These are phyloP conservation scores for Phalaenopsis equestris DNA, from an alignment of 106 monocot species.

Conservation along the genomic window DNA sequence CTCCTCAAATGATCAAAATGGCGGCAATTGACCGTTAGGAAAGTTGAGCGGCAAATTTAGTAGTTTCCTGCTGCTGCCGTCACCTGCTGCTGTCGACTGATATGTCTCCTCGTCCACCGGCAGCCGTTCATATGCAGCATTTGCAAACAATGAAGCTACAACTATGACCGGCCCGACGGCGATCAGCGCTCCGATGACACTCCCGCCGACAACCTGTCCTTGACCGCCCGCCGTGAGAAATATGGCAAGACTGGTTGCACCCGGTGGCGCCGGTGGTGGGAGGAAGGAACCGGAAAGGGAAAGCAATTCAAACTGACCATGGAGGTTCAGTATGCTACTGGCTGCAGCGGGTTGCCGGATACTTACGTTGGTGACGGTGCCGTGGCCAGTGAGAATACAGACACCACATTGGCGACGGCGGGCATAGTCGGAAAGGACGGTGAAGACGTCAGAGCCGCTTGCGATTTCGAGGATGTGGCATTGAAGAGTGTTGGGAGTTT, in stretches of 20 bases:
- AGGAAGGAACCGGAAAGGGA: slow-evolving; percentile 4
- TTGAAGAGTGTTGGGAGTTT: background rate
- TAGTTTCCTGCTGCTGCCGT: slow-evolving; percentile 15
- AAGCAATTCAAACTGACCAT: background rate
- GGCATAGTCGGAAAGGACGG: background rate
- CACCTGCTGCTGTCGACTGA: background rate
- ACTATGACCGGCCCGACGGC: slow-evolving; percentile 34
- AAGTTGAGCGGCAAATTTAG: slow-evolving; percentile 16
- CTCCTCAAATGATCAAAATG: background rate
- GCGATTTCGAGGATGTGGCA: slow-evolving; percentile 6
- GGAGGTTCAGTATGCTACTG: background rate
- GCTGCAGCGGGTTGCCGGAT: slow-evolving; percentile 1
- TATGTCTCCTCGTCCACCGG: slow-evolving; percentile 41
- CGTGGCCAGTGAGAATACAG: background rate
- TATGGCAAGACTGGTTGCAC: background rate
- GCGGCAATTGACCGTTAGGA: background rate
- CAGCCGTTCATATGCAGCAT: slow-evolving; percentile 59
- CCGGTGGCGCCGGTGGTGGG: background rate
- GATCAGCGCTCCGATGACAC: slow-evolving; percentile 48
- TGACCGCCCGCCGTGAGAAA: background rate
- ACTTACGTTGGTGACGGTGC: background rate
- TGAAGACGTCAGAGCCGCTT: slow-evolving; percentile 1
- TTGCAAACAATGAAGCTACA: slow-evolving; percentile 51
- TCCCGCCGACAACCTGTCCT: slow-evolving; percentile 37
- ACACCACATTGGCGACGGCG: background rate